A percentile compares a stretch with the other conserved stretches of the same genome.
Evolutionary conservation across 2,329 filamentous ascomycete species (phyloP).

Genomic region (Grosmannia penicillata): DNA sequence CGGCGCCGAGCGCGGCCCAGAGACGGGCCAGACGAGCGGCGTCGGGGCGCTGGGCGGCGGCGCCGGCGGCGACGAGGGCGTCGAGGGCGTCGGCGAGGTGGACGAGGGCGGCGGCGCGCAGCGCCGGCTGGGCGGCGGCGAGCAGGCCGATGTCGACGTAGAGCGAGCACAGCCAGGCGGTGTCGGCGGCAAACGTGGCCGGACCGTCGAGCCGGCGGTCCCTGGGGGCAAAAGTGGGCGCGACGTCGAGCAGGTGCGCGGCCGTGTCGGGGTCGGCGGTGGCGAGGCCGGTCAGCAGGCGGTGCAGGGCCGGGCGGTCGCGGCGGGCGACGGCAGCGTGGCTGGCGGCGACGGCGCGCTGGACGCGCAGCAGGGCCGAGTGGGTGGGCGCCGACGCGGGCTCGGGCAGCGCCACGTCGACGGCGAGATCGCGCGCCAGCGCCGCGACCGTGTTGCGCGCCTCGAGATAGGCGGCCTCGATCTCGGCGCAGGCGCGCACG

Average conservation of each 20-base stretch:
- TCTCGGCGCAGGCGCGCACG: constrained; percentile 19
- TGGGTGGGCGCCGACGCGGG: background rate
- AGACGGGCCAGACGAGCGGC: background rate
- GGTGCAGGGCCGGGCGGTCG: constrained; percentile 11
- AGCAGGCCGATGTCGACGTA: constrained; percentile 26
- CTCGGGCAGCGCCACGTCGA: background rate
- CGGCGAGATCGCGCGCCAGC: background rate
- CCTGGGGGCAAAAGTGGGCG: no score
- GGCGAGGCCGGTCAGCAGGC: constrained; percentile 22
- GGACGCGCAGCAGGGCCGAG: constrained; percentile 24
- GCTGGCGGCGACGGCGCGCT: constrained; percentile 22
- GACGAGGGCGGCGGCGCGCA: constrained; percentile 29
- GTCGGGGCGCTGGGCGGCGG: background rate
- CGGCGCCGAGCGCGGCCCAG: constrained; percentile 13
- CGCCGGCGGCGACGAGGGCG: constrained; percentile 14
- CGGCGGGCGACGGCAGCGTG: constrained; percentile 15
- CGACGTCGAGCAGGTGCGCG: constrained; percentile 23
- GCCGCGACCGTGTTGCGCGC: constrained; percentile 25
- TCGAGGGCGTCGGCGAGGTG: constrained; percentile 33
- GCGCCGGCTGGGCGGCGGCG: constrained; percentile 24
- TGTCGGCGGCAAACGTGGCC: no score
- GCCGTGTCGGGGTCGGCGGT: constrained; percentile 24
- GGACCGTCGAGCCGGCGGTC: no score
- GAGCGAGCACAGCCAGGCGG: constrained; percentile 22
- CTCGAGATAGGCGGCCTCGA: constrained; percentile 30